A percentile compares a stretch with the other conserved stretches of the same genome.
Conservation (phyloP, 2,329 filamentous ascomycete genomes). For the Neospermospora avenae region DNA sequence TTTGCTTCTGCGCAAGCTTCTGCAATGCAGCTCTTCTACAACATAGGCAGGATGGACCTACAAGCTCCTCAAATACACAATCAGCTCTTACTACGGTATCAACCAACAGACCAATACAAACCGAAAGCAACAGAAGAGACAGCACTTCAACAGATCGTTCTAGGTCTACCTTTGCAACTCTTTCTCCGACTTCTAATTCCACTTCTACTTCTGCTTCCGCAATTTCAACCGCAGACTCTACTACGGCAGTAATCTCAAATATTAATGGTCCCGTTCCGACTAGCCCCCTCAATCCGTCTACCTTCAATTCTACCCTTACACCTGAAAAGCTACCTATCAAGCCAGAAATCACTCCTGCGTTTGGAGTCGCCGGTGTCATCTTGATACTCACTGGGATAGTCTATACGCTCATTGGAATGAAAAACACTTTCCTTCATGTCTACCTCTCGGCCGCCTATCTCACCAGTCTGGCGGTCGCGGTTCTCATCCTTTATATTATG, state of each 20-base stretch:
- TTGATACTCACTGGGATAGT: slow-evolving; percentile 69
- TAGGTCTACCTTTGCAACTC: slow-evolving; percentile 4
- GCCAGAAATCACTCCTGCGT: slow-evolving; percentile 75
- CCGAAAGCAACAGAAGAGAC: slow-evolving; percentile 9
- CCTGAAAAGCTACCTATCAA: slow-evolving; percentile 62
- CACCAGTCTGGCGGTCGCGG: slow-evolving; percentile 67
- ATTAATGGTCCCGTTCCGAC: slow-evolving; percentile 20
- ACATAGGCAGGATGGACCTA: slow-evolving; percentile 28
- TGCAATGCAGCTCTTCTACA: slow-evolving; percentile 21
- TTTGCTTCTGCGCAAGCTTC: slow-evolving; percentile 28
- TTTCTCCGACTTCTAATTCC: slow-evolving; percentile 10
- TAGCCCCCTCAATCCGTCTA: slow-evolving; percentile 14
- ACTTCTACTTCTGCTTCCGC: slow-evolving; percentile 14
- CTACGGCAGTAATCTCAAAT: slow-evolving; percentile 20
- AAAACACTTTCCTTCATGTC: slow-evolving; percentile 73
- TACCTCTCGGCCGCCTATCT: slow-evolving; percentile 78
- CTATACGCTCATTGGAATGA: slow-evolving; percentile 77
- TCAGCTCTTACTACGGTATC: slow-evolving; percentile 15
- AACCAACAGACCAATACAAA: slow-evolving; percentile 13
- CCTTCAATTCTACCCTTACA: slow-evolving; percentile 29
- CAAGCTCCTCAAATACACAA: slow-evolving; percentile 23
- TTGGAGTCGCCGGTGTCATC: slow-evolving; percentile 74
- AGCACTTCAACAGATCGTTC: slow-evolving; percentile 10
- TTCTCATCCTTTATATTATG: slow-evolving; percentile 89
- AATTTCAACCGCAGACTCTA: slow-evolving; percentile 8